These are phyloP conservation scores for Prillingera fragicola DNA, from an alignment of 1,284 basidiomycete genomes.

Conservation along the genomic window DNA sequence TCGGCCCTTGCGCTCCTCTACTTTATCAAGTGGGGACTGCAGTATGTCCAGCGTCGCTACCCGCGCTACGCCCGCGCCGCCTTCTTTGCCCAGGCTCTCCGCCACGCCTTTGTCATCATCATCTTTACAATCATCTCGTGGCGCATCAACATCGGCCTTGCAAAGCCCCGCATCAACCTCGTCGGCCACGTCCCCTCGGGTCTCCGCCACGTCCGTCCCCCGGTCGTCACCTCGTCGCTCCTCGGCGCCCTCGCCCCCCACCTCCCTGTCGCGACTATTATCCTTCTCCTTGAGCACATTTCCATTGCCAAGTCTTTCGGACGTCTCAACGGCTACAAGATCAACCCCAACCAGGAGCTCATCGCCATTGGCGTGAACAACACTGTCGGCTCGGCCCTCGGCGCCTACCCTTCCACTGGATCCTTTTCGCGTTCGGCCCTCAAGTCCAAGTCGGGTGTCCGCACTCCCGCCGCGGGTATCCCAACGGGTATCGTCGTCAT, in stretches of 20 bases:
- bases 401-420: slow-evolving; percentile 92
- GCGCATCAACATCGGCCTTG: slow-evolving; percentile 65
- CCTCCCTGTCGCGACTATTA: slow-evolving; percentile 87
- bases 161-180: slow-evolving; percentile 71
- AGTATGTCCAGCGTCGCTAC: slow-evolving; percentile 58
- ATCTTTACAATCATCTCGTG: slow-evolving; percentile 78
- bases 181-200: slow-evolving; percentile 77
- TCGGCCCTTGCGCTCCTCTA: slow-evolving; percentile 62
- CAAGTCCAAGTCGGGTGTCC: slow-evolving; percentile 92
- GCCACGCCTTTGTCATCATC: slow-evolving; percentile 82
- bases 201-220: slow-evolving; percentile 68
- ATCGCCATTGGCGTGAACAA: slow-evolving; percentile 88
- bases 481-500: slow-evolving; percentile 83
- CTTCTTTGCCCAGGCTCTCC: slow-evolving; percentile 78
- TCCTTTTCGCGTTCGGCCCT: slow-evolving; percentile 96
- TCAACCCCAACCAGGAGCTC: slow-evolving; percentile 94
- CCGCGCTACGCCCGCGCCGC: slow-evolving; percentile 68
- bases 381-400: slow-evolving; percentile 70
- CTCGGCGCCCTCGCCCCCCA: slow-evolving; percentile 67
- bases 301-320: slow-evolving; percentile 95
- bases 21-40: slow-evolving; percentile 62
- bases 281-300: slow-evolving; percentile 93
- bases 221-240: slow-evolving; percentile 61
- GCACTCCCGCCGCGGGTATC: slow-evolving; percentile 87
- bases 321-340: slow-evolving; percentile 92